Conservation (phyloP, 352 stramenopile species). For the Globisporangium echinulatum region DNA sequence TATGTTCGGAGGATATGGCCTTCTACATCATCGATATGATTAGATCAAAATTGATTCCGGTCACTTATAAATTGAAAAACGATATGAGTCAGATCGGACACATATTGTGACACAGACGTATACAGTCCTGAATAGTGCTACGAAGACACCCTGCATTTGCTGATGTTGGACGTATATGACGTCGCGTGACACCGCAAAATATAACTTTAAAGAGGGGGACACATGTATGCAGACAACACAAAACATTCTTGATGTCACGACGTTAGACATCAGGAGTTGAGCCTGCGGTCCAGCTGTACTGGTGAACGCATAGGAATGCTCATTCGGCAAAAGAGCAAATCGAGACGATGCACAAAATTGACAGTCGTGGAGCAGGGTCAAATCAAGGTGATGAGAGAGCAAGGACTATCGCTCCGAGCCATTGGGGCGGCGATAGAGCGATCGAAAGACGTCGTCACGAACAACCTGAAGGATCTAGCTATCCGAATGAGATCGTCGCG, state of each 20-base stretch:
- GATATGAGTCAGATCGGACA: constrained; percentile 1
- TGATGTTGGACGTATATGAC: background rate
- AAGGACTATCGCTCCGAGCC: background rate
- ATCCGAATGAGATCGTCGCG: too few relatives aligned
- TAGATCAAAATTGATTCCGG: background rate
- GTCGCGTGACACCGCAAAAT: background rate
- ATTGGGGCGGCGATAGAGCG: background rate
- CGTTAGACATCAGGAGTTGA: background rate
- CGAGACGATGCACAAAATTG: background rate
- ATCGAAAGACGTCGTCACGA: too few relatives aligned
- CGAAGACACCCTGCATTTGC: background rate
- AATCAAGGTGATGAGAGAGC: background rate
- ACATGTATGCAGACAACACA: background rate
- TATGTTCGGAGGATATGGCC: too few relatives aligned
- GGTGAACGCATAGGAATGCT: background rate
- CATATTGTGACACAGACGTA: background rate
- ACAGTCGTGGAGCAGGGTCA: background rate
- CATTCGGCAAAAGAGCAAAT: background rate
- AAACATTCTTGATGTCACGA: background rate
- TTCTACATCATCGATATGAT: background rate
- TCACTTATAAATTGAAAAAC: background rate
- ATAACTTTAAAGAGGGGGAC: background rate
- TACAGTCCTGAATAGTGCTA: background rate
- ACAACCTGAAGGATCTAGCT: too few relatives aligned
- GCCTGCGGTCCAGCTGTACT: background rate